These are phyloP conservation scores for Musa troglodytarum DNA, from an alignment of 176 grass and related monocot species.

Conservation along the genomic window DNA sequence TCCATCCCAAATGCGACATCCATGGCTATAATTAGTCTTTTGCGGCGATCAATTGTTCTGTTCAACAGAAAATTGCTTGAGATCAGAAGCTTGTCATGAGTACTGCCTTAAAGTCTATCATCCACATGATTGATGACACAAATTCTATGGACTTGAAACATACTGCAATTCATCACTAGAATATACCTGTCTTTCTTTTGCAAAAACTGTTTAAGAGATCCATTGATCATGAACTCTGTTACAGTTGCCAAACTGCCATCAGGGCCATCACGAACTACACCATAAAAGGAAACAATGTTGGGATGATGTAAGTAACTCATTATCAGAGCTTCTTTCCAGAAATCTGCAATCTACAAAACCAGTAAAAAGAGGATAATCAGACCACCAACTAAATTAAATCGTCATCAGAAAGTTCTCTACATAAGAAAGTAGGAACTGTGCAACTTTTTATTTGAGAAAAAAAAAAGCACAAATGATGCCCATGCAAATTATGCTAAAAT, in stretches of 20 bases:
- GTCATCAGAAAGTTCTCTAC: background rate
- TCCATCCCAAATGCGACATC: constrained; percentile 31
- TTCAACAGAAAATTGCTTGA: background rate
- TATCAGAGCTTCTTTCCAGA: constrained; percentile 27
- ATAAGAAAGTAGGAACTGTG: background rate
- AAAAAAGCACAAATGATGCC: background rate
- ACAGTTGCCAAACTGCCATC: constrained; percentile 11
- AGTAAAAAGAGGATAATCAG: background rate
- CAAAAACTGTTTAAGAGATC: constrained; percentile 25
- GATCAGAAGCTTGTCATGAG: background rate
- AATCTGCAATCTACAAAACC: constrained; percentile 12
- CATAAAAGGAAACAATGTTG: constrained; percentile 28
- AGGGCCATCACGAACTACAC: constrained; percentile 18
- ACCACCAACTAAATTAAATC: background rate
- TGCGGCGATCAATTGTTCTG: constrained; percentile 28
- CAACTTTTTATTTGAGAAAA: background rate
- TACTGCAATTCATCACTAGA: background rate
- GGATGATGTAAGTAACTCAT: constrained; percentile 20
- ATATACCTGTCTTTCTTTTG: constrained; percentile 19
- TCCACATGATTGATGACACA: background rate
- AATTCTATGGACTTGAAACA: background rate
- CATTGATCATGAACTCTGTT: constrained; percentile 28
- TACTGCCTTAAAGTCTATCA: background rate
- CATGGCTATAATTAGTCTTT: constrained; percentile 29
- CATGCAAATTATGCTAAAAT: background rate